A percentile compares a stretch with the other conserved stretches of the same genome.
phyloP scores from a whole-genome alignment of 495 filamentous ascomycete species.

The Xylaria palmicola region DNA sequence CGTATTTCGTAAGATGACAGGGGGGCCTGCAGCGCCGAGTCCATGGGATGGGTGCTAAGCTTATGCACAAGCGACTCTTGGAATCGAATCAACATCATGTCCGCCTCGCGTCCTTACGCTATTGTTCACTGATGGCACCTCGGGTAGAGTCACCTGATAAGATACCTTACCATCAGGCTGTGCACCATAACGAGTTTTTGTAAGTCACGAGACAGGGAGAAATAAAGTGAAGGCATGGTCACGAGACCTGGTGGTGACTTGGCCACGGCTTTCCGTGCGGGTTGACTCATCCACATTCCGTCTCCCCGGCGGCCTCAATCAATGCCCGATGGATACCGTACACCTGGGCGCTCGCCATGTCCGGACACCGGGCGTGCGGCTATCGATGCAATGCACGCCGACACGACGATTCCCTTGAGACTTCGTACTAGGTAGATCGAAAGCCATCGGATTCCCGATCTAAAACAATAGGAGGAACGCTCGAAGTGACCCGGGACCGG shows the following conservation, averaged over 20 bases:
- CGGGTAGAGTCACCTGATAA: not conserved
- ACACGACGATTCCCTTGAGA: not conserved
- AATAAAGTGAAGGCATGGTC: too few relatives aligned
- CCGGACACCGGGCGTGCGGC: not conserved
- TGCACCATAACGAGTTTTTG: not conserved
- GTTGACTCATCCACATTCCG: conserved; percentile 3
- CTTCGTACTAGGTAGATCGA: not conserved
- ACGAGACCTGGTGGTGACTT: conserved; percentile 5
- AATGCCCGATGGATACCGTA: not conserved
- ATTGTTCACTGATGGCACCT: not conserved
- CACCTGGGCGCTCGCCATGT: not conserved
- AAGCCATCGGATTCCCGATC: not conserved
- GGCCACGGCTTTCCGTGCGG: not conserved
- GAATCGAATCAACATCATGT: not conserved
- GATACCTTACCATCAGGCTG: not conserved
- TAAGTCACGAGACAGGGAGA: not conserved
- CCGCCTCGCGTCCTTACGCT: not conserved
- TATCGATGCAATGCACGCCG: not conserved
- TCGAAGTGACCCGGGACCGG: not conserved
- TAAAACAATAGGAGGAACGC: not conserved
- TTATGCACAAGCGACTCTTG: not conserved
- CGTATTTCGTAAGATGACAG: too few relatives aligned
- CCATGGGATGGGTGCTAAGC: not conserved
- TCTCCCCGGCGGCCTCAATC: conserved; percentile 2
- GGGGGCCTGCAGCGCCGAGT: not conserved